phyloP scores from a whole-genome alignment of 164 flowering plant species.

The Berberis vulgaris region DNA sequence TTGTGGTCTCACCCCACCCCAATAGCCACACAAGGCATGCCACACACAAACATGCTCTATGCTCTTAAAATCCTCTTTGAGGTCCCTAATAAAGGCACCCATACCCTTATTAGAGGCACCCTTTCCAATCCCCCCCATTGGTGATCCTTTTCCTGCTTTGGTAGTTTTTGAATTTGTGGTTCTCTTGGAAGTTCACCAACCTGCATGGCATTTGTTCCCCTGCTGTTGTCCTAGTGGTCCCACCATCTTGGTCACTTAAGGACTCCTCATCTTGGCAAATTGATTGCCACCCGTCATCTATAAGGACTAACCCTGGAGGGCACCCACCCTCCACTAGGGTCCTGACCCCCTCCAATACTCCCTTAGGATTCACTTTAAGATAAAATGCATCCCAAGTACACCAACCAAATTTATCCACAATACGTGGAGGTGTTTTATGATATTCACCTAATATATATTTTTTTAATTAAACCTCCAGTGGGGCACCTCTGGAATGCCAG shows the following conservation, averaged over 20 bases:
- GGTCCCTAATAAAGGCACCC: conserved; percentile 66
- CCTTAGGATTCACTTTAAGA: conserved; percentile 52
- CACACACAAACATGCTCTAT: conserved; percentile 80
- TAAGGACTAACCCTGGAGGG: conserved; percentile 60
- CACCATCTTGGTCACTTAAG: conserved; percentile 32
- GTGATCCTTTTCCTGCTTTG: conserved; percentile 13
- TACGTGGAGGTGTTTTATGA: conserved; percentile 49
- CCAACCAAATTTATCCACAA: conserved; percentile 79
- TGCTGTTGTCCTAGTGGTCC: conserved; percentile 30
- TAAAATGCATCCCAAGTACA: conserved; percentile 89
- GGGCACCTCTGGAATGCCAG: no score
- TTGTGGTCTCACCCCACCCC: conserved; percentile 82
- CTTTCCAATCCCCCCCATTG: background rate
- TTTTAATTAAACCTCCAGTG: no score
- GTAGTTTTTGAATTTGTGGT: conserved; percentile 53
- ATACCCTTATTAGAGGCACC: conserved; percentile 30
- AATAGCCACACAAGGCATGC: conserved; percentile 90
- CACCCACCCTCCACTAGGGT: conserved; percentile 56
- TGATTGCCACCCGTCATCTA: conserved; percentile 88
- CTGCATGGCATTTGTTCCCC: conserved; percentile 75
- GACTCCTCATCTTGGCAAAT: conserved; percentile 38
- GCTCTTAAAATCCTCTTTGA: conserved; percentile 48
- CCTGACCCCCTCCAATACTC: conserved; percentile 56
- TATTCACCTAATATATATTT: no score
- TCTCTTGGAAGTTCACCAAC: conserved; percentile 49